phyloP scores from a whole-genome alignment of 495 filamentous ascomycete species.

The Lophiostoma macrostomum region DNA sequence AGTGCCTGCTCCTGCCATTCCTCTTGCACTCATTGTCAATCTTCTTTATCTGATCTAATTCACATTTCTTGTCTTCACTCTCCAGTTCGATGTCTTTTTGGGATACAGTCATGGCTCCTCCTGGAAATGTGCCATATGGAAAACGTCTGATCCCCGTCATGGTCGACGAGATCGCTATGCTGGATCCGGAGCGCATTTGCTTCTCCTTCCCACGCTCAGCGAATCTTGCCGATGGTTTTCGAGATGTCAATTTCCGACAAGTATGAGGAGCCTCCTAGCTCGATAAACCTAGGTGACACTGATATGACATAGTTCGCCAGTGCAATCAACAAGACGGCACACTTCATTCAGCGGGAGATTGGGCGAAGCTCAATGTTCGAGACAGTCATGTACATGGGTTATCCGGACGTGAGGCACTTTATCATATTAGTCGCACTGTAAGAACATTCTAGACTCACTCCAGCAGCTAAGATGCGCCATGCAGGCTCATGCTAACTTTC shows the following conservation, averaged over 20 bases:
- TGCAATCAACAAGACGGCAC: constrained; percentile 23
- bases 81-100: constrained; percentile 21
- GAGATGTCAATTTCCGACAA: constrained; percentile 15
- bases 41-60: background rate
- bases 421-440: constrained; percentile 21
- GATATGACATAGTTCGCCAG: constrained; percentile 14
- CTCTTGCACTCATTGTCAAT: background rate
- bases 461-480: background rate
- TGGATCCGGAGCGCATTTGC: constrained; percentile 20
- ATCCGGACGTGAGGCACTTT: constrained; percentile 23
- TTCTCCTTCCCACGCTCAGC: constrained; percentile 21
- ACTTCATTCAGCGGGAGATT: constrained; percentile 27
- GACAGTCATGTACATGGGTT: constrained; percentile 28
- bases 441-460: background rate
- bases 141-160: constrained; percentile 15
- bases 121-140: constrained; percentile 10
- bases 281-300: background rate
- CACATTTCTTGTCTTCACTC: constrained; percentile 1
- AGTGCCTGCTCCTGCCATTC: background rate
- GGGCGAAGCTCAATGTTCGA: constrained; percentile 27
- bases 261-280: constrained; percentile 1
- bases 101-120: constrained; percentile 21
- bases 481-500: background rate
- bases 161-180: constrained; percentile 15
- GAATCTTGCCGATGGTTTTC: constrained; percentile 18